A percentile compares a stretch with the other conserved stretches of the same genome.
phyloP scores from a whole-genome alignment of 2,329 filamentous ascomycete species.

The Colletotrichum sp. region DNA sequence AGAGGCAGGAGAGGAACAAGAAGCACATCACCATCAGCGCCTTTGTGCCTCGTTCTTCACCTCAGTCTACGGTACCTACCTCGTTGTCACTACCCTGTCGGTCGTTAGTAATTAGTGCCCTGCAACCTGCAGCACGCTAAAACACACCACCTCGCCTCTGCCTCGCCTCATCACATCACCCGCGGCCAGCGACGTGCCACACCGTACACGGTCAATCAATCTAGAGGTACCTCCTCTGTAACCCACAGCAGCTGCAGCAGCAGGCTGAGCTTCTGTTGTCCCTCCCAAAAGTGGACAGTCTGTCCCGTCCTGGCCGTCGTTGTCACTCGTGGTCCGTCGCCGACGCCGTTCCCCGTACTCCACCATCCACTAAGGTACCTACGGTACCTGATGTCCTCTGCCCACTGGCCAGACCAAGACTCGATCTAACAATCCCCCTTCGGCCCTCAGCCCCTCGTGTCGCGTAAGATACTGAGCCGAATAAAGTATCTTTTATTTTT shows the following conservation, averaged over 20 bases:
- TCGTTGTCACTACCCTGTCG: background rate
- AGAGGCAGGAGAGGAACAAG: background rate
- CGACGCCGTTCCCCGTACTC: background rate
- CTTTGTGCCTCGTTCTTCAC: background rate
- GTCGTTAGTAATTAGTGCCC: background rate
- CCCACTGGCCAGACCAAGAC: background rate
- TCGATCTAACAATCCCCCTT: background rate
- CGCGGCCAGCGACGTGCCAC: background rate
- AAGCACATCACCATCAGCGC: background rate
- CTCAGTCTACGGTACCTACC: too few relatives aligned
- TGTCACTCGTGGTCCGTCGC: background rate
- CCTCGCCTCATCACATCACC: background rate
- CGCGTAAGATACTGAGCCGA: background rate
- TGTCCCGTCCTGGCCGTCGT: background rate
- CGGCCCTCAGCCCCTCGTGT: conserved; percentile 15
- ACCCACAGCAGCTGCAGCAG: background rate
- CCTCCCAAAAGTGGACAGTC: background rate
- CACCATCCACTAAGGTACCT: background rate
- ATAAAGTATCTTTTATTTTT: background rate
- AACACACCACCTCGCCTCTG: background rate
- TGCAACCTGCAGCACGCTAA: background rate
- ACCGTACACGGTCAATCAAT: background rate
- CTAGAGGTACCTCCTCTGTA: background rate
- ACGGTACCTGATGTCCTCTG: background rate
- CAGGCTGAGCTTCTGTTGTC: background rate